These are phyloP conservation scores for Fennellomyces sp. DNA, from an alignment of 371 early-diverging fungal species.

Conservation along the genomic window DNA sequence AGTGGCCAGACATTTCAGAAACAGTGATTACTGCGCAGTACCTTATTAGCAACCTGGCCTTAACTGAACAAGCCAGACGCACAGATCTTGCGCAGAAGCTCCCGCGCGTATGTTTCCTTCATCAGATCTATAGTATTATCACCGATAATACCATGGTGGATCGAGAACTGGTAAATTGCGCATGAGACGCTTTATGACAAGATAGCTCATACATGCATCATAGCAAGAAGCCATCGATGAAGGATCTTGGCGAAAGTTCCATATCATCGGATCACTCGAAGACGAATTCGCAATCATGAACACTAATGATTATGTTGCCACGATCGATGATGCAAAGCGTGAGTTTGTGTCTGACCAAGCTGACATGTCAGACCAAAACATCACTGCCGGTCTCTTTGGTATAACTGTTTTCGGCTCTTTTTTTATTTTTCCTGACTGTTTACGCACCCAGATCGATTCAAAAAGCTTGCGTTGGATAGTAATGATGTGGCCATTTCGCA, in stretches of 20 bases:
- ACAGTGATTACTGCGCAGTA: constrained; percentile 33
- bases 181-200: not conserved
- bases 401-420: not conserved
- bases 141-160: constrained; percentile 36
- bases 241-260: constrained; percentile 36
- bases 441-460: constrained; percentile 16
- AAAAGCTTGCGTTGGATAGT: constrained; percentile 8
- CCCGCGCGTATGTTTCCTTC: constrained; percentile 31
- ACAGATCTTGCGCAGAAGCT: constrained; percentile 11
- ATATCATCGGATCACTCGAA: constrained; percentile 33
- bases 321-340: constrained; percentile 19
- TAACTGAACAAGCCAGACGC: constrained; percentile 3
- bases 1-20: constrained; percentile 20
- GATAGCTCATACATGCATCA: not conserved
- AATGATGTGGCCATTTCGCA: constrained; percentile 13
- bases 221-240: constrained; percentile 29
- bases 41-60: constrained; percentile 20
- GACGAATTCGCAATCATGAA: constrained; percentile 36
- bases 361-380: constrained; percentile 53
- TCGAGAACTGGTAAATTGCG: constrained; percentile 35
- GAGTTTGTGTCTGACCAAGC: constrained; percentile 46
- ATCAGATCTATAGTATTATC: constrained; percentile 43
- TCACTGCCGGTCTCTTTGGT: constrained; percentile 23
- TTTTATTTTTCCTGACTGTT: not conserved
- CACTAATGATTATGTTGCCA: constrained; percentile 23